phyloP scores from a whole-genome alignment of 768 basidiomycete genomes.

The Pleurotus tuber-regium region DNA sequence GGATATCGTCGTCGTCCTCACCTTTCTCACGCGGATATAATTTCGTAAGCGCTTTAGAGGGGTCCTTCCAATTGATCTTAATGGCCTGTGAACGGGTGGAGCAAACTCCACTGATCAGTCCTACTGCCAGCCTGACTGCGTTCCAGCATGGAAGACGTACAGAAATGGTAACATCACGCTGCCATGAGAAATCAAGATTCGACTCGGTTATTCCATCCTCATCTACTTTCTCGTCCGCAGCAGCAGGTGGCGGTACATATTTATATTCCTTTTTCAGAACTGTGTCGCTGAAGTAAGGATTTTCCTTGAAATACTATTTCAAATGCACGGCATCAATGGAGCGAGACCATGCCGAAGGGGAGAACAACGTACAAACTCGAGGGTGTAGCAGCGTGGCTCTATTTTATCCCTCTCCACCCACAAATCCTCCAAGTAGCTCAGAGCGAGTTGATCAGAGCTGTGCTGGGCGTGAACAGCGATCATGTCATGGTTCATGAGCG shows the following conservation, averaged over 20 bases:
- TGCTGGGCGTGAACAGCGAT: constrained; percentile 69
- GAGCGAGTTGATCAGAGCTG: constrained; percentile 72
- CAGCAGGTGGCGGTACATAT: constrained; percentile 53
- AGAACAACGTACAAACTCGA: constrained; percentile 77
- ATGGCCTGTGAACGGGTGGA: constrained; percentile 38
- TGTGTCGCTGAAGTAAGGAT: constrained; percentile 76
- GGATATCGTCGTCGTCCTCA: constrained; percentile 60
- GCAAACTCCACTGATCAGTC: constrained; percentile 4
- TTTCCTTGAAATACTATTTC: constrained; percentile 78
- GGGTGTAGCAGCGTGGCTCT: constrained; percentile 79
- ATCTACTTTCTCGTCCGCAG: constrained; percentile 57
- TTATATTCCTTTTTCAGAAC: constrained; percentile 84
- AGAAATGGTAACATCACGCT: constrained; percentile 64
- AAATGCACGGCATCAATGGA: background rate
- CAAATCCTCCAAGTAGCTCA: constrained; percentile 82
- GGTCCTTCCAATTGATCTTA: constrained; percentile 81
- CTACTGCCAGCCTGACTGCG: background rate
- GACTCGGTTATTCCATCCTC: constrained; percentile 73
- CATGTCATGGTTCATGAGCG: constrained; percentile 69
- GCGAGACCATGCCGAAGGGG: constrained; percentile 8
- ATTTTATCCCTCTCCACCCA: constrained; percentile 73
- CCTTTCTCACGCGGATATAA: constrained; percentile 65
- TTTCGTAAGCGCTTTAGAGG: constrained; percentile 74
- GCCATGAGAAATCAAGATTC: constrained; percentile 82
- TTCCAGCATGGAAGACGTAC: constrained; percentile 40